Evolutionary conservation across 805 yeast species (phyloP), one percentile per base, ranked within the genome.

Genomic region (Ogataea haglerorum): DNA sequence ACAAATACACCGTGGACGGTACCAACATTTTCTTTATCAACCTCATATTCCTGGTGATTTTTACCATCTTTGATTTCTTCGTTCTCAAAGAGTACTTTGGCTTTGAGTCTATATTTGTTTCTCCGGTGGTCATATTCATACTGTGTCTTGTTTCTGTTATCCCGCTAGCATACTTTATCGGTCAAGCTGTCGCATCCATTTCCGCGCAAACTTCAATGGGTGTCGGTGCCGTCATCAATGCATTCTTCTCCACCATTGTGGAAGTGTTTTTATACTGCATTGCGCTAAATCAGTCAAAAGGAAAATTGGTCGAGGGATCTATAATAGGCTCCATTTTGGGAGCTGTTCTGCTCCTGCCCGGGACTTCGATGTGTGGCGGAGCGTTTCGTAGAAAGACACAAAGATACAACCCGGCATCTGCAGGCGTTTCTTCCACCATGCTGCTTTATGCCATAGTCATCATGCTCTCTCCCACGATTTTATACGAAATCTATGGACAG

Each of bases 141-240:
- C 65, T 88, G 13, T 85, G 96, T 60, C 65, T 93, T 43, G 70
- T 85, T 35, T 85, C 96, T 1, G 87, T 93, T 43, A 76, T 93
- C 26, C 99, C 99, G 6, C 69, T 93, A 50, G 98, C 99, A 0
- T 91, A 93, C 59, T 93, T 89, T 64, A 90, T 93, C 53, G 99
- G 99, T 3, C 98, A 91, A 63, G 98, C 98, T 5, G 99, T 93
- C n/a, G 99, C 99, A 0, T 90, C 98, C 2, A 93, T 93, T 44
- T 85, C 96, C 6, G 98, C 99, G 0, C 99, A 93, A 66, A 87
- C 97, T 0, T 90, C 97, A 0, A 93, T 93, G 99, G 97, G 98
- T 21, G 80, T 93, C 45, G 98, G 98, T 68, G 99, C 99, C 1
- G 96, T 90, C 0, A 89, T 93, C 53, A 93, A 93, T 61, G 99